phyloP scores from a whole-genome alignment of 2,329 filamentous ascomycete genomes.

The Xylariaceae sp. region DNA sequence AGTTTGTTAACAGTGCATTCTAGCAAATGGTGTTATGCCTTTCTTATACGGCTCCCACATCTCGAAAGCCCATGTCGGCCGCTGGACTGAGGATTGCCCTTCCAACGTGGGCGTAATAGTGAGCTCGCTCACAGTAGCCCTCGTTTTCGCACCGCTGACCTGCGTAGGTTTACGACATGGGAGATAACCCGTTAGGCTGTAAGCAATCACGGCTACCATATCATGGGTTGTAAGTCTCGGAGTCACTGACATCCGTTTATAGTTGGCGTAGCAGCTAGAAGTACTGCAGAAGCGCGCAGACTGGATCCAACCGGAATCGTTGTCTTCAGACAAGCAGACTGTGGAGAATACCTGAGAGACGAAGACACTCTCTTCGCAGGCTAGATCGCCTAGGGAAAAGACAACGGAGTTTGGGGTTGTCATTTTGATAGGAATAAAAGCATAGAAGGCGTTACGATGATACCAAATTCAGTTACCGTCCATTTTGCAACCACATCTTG shows the following conservation, averaged over 20 bases:
- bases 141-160: background rate
- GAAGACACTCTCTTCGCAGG: conserved; percentile 64
- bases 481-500: background rate
- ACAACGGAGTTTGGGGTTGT: conserved; percentile 22
- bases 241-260: conserved; percentile 6
- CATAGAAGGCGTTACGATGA: conserved; percentile 20
- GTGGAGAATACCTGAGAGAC: conserved; percentile 91
- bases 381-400: conserved; percentile 27
- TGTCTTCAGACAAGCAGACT: conserved; percentile 88
- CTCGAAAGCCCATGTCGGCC: conserved; percentile 60
- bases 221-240: background rate
- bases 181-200: conserved; percentile 85
- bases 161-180: conserved; percentile 69
- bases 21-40: conserved; percentile 86
- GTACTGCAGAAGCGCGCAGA: conserved; percentile 56
- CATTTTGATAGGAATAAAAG: conserved; percentile 6
- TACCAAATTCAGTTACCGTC: conserved; percentile 17
- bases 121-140: background rate
- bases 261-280: conserved; percentile 20
- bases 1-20: conserved; percentile 5
- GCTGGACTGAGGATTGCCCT: conserved; percentile 64
- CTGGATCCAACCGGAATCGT: conserved; percentile 88
- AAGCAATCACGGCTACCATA: background rate
- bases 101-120: conserved; percentile 87
- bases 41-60: conserved; percentile 89